Conservation (phyloP, 1,284 basidiomycete species). For the Apiotrichum gamsii region DNA sequence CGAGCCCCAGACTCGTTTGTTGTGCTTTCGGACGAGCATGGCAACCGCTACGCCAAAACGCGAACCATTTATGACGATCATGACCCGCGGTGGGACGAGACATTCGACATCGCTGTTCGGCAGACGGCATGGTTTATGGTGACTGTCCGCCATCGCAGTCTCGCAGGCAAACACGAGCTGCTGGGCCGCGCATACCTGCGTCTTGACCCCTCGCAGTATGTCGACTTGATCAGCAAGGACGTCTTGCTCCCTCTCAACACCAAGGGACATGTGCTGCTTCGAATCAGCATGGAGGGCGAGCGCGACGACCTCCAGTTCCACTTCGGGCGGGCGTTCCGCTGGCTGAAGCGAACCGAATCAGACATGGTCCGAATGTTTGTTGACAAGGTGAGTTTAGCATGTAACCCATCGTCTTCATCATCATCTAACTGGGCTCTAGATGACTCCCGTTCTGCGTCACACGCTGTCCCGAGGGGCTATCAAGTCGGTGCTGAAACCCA, state of each 20-base stretch:
- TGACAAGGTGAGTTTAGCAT: conserved; percentile 81
- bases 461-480: conserved; percentile 74
- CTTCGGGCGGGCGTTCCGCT: conserved; percentile 93
- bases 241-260: conserved; percentile 83
- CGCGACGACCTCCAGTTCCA: conserved; percentile 97
- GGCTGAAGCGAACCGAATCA: conserved; percentile 83
- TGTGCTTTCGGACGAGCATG: conserved; percentile 86
- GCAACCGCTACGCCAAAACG: conserved; percentile 86
- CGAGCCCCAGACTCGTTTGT: conserved; percentile 71
- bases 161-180: conserved; percentile 84
- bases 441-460: conserved; percentile 88
- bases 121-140: conserved; percentile 89
- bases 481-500: conserved; percentile 65
- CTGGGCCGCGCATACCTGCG: conserved; percentile 88
- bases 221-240: conserved; percentile 85
- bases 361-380: conserved; percentile 97
- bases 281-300: conserved; percentile 97
- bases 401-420: not conserved
- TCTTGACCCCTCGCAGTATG: conserved; percentile 80
- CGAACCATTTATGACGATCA: conserved; percentile 89
- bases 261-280: conserved; percentile 69
- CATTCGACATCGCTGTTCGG: conserved; percentile 82
- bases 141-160: conserved; percentile 80
- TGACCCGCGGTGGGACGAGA: conserved; percentile 93
- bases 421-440: conserved; percentile 58